Conservation (phyloP, 1,284 basidiomycete species). For the Cerioporus squamosus region DNA sequence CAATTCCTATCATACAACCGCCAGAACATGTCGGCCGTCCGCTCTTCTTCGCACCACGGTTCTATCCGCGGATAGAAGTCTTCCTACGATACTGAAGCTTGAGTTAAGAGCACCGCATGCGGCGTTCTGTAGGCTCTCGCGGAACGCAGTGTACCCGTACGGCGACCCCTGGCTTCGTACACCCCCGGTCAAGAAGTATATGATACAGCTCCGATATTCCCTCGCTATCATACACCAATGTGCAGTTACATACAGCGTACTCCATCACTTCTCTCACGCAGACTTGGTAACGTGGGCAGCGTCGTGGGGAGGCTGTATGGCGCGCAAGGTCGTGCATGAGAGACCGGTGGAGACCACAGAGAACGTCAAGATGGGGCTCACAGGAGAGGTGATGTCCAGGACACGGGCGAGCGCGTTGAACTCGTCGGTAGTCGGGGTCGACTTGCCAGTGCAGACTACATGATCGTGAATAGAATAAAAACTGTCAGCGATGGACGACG, state of each 20-base stretch:
- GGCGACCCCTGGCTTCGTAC: too few species aligned
- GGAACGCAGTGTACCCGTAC: too few species aligned
- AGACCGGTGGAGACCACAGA: background rate
- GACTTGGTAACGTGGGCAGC: conserved; percentile 26
- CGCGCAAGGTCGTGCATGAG: background rate
- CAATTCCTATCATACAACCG: too few species aligned
- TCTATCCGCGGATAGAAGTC: too few species aligned
- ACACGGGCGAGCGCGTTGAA: conserved; percentile 54
- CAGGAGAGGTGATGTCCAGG: conserved; percentile 47
- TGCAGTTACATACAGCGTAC: conserved; percentile 1
- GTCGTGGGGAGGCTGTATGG: conserved; percentile 25
- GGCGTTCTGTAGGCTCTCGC: too few species aligned
- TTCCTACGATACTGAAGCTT: too few species aligned
- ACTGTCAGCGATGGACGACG: background rate
- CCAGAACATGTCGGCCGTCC: too few species aligned
- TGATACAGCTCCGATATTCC: conserved; percentile 16
- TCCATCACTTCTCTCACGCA: background rate
- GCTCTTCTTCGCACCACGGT: too few species aligned
- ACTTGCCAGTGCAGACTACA: conserved; percentile 56
- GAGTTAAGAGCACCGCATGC: too few species aligned
- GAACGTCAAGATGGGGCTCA: conserved; percentile 29
- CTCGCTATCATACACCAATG: conserved; percentile 11
- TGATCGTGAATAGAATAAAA: background rate
- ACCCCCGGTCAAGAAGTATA: background rate
- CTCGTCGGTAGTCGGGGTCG: conserved; percentile 51